Percentiles rank a stretch among this genome's conserved stretches.
These are phyloP conservation scores for Penicillium cataractarum DNA, from an alignment of 495 filamentous ascomycete genomes.

Conservation along the genomic window DNA sequence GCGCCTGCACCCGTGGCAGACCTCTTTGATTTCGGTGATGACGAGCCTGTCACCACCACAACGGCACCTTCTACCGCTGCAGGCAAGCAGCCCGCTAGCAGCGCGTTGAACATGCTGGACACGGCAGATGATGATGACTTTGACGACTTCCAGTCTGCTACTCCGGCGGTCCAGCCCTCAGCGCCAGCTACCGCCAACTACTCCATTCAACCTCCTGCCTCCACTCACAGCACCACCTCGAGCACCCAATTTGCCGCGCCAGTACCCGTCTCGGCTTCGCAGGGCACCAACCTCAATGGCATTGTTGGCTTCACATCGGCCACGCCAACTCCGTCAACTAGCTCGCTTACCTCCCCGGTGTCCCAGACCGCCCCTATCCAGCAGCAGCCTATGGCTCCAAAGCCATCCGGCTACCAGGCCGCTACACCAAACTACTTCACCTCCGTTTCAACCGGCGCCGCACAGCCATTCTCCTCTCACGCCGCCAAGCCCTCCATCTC, in stretches of 20 bases:
- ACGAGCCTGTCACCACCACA: slow-evolving; percentile 56
- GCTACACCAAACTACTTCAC: slow-evolving; percentile 92
- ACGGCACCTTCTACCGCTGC: slow-evolving; percentile 44
- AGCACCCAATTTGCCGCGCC: slow-evolving; percentile 77
- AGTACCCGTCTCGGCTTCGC: slow-evolving; percentile 77
- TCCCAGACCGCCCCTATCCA: slow-evolving; percentile 50
- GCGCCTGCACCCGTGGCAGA: slow-evolving; percentile 63
- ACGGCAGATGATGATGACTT: slow-evolving; percentile 88
- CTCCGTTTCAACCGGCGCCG: slow-evolving; percentile 55
- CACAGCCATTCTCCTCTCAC: slow-evolving; percentile 35
- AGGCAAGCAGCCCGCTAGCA: slow-evolving; percentile 51
- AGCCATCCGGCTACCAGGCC: slow-evolving; percentile 72
- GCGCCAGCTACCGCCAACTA: slow-evolving; percentile 49
- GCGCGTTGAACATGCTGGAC: slow-evolving; percentile 60
- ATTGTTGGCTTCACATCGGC: slow-evolving; percentile 80
- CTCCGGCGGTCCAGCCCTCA: slow-evolving; percentile 51
- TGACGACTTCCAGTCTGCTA: slow-evolving; percentile 96
- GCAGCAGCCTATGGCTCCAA: slow-evolving; percentile 43
- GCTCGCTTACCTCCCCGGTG: slow-evolving; percentile 52
- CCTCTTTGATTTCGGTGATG: slow-evolving; percentile 83
- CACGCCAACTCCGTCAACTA: slow-evolving; percentile 65
- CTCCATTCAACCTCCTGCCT: slow-evolving; percentile 53
- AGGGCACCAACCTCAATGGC: slow-evolving; percentile 76
- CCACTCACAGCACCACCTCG: slow-evolving; percentile 66
- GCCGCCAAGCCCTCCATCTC: slow-evolving; percentile 39